phyloP scores from a whole-genome alignment of 225 moss, liverwort and hornwort genomes.

The Polytrichum formosum region DNA sequence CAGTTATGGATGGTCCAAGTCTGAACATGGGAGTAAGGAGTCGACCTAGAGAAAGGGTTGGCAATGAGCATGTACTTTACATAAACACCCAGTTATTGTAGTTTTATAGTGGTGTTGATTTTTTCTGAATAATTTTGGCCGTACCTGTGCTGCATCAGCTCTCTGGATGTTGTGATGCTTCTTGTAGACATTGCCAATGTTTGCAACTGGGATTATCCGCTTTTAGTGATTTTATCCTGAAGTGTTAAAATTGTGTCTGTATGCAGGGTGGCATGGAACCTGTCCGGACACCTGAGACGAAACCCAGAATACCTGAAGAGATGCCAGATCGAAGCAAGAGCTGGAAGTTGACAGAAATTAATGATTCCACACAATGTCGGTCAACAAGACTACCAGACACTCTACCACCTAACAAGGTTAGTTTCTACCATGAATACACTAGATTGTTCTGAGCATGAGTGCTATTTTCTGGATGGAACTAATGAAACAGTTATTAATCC shows the following conservation, averaged over 20 bases:
- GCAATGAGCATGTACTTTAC: constrained; percentile 76
- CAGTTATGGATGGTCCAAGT: constrained; percentile 80
- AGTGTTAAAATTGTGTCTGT: neutral
- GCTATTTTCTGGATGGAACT: too few relatives aligned
- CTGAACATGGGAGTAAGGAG: constrained; percentile 74
- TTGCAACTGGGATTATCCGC: too few relatives aligned
- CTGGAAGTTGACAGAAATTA: constrained; percentile 94
- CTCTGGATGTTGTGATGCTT: neutral
- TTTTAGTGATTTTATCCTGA: neutral
- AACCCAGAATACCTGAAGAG: constrained; percentile 85
- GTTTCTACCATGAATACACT: neutral
- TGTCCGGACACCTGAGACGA: constrained; percentile 74
- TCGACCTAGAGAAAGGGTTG: constrained; percentile 84
- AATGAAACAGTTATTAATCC: too few relatives aligned
- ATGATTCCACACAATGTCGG: constrained; percentile 81
- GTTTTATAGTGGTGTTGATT: too few relatives aligned
- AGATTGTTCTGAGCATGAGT: too few relatives aligned
- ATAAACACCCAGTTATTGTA: neutral
- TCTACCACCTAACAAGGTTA: constrained; percentile 92
- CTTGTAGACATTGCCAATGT: neutral
- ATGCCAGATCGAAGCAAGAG: constrained; percentile 78
- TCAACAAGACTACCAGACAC: constrained; percentile 88
- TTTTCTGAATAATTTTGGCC: neutral
- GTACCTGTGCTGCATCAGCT: neutral
- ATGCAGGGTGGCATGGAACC: constrained; percentile 87